phyloP scores from a whole-genome alignment of 192 early-diverging fungal species.

The Podila horticola region DNA sequence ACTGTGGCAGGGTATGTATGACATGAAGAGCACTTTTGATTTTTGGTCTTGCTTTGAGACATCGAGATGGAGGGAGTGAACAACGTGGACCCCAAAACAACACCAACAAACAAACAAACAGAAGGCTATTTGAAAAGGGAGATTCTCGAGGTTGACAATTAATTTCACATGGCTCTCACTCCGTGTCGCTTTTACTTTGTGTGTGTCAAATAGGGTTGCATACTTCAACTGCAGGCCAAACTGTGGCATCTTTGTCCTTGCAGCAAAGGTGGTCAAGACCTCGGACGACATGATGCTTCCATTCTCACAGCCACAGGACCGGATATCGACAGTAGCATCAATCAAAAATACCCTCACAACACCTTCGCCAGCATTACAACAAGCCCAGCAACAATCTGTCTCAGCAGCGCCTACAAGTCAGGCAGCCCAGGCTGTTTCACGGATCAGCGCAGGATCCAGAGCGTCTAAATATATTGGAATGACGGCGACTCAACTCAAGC shows the following conservation, averaged over 20 bases:
- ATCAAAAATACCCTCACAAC: too few species aligned
- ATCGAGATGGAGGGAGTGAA: neutral
- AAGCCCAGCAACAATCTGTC: constrained; percentile 10
- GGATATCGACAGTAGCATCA: too few species aligned
- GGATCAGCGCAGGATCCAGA: constrained; percentile 63
- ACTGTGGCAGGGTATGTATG: constrained; percentile 68
- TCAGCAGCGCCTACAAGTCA: constrained; percentile 24
- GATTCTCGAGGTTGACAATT: neutral
- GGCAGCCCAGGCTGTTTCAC: constrained; percentile 55
- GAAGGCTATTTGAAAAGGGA: neutral
- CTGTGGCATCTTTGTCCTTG: constrained; percentile 78
- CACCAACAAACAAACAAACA: neutral
- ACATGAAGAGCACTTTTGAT: neutral
- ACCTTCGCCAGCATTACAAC: constrained; percentile 4
- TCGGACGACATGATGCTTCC: too few species aligned
- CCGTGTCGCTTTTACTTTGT: neutral
- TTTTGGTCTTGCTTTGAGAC: neutral
- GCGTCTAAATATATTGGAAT: constrained; percentile 67
- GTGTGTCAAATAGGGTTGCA: constrained; percentile 53
- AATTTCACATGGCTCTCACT: constrained; percentile 1
- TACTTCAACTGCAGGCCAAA: constrained; percentile 79
- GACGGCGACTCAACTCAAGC: constrained; percentile 63
- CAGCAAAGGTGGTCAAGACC: constrained; percentile 62
- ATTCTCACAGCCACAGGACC: constrained; percentile 17
- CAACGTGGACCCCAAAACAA: constrained; percentile 1